Conservation (phyloP, 805 yeast genomes). For the Candida silvatica region DNA sequence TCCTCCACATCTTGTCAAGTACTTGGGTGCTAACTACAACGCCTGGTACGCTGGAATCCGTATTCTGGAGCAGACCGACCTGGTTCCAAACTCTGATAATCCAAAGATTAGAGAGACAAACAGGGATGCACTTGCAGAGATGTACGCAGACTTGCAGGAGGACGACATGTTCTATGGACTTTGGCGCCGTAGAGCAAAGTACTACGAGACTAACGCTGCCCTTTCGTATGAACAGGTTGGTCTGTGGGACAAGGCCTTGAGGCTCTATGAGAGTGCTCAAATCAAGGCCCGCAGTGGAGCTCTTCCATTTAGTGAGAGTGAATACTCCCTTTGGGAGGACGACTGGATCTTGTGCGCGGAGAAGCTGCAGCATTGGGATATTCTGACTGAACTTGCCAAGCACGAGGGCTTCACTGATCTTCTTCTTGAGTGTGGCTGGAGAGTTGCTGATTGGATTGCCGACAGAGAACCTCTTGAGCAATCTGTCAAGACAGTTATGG, state of each 20-base stretch:
- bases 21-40: constrained; percentile 76
- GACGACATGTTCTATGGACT: constrained; percentile 96
- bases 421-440: constrained; percentile 97
- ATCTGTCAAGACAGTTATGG: constrained; percentile 93
- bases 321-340: constrained; percentile 96
- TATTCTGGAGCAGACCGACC: constrained; percentile 57
- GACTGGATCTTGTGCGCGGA: constrained; percentile 98
- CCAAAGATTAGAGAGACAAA: constrained; percentile 74
- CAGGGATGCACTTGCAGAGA: constrained; percentile 83
- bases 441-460: constrained; percentile 97
- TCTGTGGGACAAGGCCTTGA: constrained; percentile 89
- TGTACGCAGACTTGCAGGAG: constrained; percentile 83
- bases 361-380: constrained; percentile 96
- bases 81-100: constrained; percentile 40
- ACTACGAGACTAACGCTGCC: constrained; percentile 87
- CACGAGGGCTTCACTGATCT: constrained; percentile 97
- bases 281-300: constrained; percentile 94
- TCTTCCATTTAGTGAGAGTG: constrained; percentile 90
- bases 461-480: constrained; percentile 93
- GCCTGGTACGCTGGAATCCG: constrained; percentile 88
- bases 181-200: constrained; percentile 96
- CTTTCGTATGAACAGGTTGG: constrained; percentile 93
- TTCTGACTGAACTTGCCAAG: constrained; percentile 89
- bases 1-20: constrained; percentile 91
- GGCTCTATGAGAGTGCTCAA: constrained; percentile 92